These are phyloP conservation scores for Pseudotsuga menziesii DNA, from an alignment of 75 land plant genomes.

Conservation along the genomic window DNA sequence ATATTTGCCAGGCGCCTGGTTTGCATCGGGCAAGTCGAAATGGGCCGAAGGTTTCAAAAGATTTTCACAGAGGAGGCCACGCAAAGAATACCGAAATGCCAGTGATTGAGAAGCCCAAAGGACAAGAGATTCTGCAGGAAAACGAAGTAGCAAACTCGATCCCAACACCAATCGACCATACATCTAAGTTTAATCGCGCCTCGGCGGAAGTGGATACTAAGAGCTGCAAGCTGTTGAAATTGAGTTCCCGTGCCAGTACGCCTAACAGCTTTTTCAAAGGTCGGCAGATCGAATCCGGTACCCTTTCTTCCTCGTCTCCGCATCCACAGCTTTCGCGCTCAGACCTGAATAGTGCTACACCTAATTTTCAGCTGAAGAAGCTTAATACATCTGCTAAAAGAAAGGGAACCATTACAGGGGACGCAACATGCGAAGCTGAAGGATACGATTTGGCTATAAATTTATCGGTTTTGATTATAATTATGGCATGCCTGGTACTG, in stretches of 20 bases:
- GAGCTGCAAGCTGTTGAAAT: neutral
- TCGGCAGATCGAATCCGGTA: neutral
- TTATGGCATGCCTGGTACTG: neutral
- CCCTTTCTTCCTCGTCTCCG: no score
- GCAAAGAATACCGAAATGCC: neutral
- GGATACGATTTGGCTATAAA: neutral
- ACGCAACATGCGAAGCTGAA: neutral
- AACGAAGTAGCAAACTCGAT: neutral
- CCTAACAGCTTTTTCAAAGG: neutral
- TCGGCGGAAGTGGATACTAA: neutral
- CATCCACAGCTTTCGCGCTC: no score
- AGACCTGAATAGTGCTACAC: no score
- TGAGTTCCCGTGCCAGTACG: neutral
- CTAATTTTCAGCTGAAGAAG: no score
- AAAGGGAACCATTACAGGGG: no score
- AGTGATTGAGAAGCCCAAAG: neutral
- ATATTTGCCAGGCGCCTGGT: no score
- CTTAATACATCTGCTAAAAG: no score
- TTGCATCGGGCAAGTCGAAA: neutral
- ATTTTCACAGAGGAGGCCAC: no score
- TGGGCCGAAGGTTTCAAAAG: constrained; percentile 1
- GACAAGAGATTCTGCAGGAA: neutral
- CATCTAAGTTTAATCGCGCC: neutral
- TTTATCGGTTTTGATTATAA: neutral
- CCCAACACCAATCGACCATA: neutral